Evolutionary conservation across 345 rosid genomes (phyloP).

Genomic region (Xanthoceras sorbifolium): DNA sequence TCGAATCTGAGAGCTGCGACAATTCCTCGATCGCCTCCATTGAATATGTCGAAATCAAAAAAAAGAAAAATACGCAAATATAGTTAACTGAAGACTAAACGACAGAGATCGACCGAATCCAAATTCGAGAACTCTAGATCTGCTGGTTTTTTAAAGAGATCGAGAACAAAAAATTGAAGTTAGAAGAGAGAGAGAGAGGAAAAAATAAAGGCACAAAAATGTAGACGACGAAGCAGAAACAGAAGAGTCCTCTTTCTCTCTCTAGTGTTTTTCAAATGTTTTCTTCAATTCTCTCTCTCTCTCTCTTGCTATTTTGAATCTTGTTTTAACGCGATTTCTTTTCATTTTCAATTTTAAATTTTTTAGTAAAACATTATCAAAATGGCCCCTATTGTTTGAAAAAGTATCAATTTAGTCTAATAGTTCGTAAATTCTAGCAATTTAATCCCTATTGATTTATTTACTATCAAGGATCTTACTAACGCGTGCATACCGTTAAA

Average conservation of each 20-base stretch:
- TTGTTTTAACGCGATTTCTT: neutral
- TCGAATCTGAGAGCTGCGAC: constrained; percentile 73
- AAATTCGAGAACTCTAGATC: constrained; percentile 5
- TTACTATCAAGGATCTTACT: too few relatives aligned
- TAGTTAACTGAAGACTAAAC: neutral
- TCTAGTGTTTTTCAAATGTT: neutral
- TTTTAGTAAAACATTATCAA: neutral
- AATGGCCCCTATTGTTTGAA: neutral
- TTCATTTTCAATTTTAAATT: neutral
- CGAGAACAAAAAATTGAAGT: neutral
- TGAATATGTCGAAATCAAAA: constrained; percentile 16
- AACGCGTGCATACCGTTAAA: too few relatives aligned
- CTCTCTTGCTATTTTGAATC: constrained; percentile 4
- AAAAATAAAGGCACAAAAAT: neutral
- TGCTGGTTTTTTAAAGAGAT: neutral
- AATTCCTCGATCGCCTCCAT: constrained; percentile 96
- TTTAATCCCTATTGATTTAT: too few relatives aligned
- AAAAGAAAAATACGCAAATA: neutral
- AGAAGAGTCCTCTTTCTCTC: constrained; percentile 7
- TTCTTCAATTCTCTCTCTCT: neutral
- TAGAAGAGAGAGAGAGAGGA: neutral
- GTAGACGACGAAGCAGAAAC: neutral
- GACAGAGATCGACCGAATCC: constrained; percentile 1
- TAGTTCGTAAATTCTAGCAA: neutral
- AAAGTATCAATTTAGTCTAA: neutral